These are phyloP conservation scores for Aristolochia contorta DNA, from an alignment of 164 flowering plant genomes.

Conservation along the genomic window DNA sequence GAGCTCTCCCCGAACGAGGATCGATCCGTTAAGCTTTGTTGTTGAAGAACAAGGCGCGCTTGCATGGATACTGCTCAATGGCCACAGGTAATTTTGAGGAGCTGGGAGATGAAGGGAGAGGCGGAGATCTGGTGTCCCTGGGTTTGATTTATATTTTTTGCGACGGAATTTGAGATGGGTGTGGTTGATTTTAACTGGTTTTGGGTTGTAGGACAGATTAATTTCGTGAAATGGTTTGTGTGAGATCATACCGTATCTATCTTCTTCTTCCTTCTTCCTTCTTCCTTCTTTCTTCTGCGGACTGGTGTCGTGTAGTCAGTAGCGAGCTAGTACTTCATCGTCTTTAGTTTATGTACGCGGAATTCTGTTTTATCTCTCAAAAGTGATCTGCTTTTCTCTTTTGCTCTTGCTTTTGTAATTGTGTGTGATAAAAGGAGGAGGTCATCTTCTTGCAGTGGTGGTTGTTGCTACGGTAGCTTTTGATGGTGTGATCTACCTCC, in stretches of 20 bases:
- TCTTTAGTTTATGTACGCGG: too few species aligned
- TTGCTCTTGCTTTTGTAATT: neutral
- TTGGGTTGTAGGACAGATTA: neutral
- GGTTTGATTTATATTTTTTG: neutral
- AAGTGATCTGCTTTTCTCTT: neutral
- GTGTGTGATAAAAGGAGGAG: neutral
- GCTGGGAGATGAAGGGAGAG: too few species aligned
- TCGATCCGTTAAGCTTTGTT: neutral
- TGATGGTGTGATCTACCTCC: neutral
- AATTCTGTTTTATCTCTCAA: constrained; percentile 2
- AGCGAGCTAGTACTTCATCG: too few species aligned
- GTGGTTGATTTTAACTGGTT: neutral
- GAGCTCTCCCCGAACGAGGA: constrained; percentile 7
- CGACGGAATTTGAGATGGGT: neutral
- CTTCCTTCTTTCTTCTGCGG: neutral
- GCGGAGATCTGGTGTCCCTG: too few species aligned
- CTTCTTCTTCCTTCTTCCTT: too few species aligned
- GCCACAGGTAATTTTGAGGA: constrained; percentile 8
- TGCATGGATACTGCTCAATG: constrained; percentile 13
- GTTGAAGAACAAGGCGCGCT: neutral
- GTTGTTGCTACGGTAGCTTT: neutral
- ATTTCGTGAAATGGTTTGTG: neutral
- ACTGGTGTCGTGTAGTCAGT: too few species aligned
- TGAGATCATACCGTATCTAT: neutral
- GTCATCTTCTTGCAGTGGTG: neutral